These are phyloP conservation scores for Penicillium polonicum DNA, from an alignment of 2,329 filamentous ascomycete genomes.

Conservation along the genomic window DNA sequence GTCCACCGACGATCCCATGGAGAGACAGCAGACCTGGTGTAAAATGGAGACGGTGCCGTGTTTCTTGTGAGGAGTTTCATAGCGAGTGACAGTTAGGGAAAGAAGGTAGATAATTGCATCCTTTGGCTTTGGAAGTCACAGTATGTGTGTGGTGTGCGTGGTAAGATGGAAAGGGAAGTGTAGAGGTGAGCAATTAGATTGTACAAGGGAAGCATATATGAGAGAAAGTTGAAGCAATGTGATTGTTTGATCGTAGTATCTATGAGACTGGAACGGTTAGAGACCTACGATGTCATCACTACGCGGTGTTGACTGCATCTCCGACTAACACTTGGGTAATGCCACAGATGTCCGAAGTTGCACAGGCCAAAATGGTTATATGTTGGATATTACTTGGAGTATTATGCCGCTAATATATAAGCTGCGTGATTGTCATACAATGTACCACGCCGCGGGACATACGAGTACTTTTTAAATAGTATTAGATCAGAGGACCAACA, in stretches of 20 bases:
- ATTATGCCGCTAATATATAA: no score
- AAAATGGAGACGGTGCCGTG: conserved; percentile 3
- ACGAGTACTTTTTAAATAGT: not conserved
- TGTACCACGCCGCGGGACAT: not conserved
- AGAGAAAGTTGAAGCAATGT: not conserved
- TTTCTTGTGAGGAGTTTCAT: conserved; percentile 3
- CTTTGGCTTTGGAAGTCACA: not conserved
- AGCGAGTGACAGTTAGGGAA: not conserved
- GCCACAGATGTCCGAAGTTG: not conserved
- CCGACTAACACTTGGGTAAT: not conserved
- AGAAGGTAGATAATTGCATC: not conserved
- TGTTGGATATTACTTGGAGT: not conserved
- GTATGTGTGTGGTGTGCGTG: not conserved
- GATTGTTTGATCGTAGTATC: not conserved
- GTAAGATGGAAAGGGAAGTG: not conserved
- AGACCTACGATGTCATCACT: conserved; percentile 20
- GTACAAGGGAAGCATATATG: not conserved
- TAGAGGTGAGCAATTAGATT: not conserved
- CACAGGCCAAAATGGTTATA: not conserved
- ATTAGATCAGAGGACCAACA: not conserved
- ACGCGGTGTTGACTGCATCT: conserved; percentile 19
- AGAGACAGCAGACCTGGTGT: not conserved
- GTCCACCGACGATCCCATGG: conserved; percentile 5
- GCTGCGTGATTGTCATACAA: not conserved
- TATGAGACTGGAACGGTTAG: not conserved